Evolutionary conservation across 164 flowering plant species (phyloP).

Genomic region (Kalanchoe fedtschenkoi): DNA sequence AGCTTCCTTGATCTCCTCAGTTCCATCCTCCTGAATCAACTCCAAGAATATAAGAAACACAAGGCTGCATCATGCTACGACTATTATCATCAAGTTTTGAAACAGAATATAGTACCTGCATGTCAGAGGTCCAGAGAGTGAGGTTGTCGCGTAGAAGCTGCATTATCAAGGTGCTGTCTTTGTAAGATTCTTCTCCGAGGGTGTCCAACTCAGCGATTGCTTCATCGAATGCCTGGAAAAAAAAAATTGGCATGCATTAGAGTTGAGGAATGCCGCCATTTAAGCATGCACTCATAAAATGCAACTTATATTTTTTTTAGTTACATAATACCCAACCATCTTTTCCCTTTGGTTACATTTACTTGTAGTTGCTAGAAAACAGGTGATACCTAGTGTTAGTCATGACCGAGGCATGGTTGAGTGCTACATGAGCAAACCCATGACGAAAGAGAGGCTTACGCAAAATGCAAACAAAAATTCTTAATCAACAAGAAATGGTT

Average conservation of each 20-base stretch:
- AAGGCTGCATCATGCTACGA: neutral
- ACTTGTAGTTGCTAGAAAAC: neutral
- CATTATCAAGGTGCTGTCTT: constrained; percentile 49
- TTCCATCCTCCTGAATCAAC: constrained; percentile 1
- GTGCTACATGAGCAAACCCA: neutral
- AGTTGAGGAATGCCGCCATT: neutral
- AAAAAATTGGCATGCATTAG: neutral
- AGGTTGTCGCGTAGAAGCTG: constrained; percentile 43
- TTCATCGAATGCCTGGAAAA: constrained; percentile 44
- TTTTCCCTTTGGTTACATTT: too few species aligned
- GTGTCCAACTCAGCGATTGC: constrained; percentile 42
- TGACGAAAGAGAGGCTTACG: neutral
- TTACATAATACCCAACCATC: neutral
- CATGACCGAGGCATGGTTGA: neutral
- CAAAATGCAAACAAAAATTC: neutral
- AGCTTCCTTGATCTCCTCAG: constrained; percentile 1
- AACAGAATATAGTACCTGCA: constrained; percentile 8
- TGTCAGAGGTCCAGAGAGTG: constrained; percentile 38
- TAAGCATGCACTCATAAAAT: neutral
- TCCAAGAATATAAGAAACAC: neutral
- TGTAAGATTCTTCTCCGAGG: constrained; percentile 44
- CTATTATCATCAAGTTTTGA: neutral
- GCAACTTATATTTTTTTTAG: neutral
- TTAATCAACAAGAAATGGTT: neutral
- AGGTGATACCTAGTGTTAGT: neutral